These are phyloP conservation scores for Selenicereus undatus DNA, from an alignment of 148 eudicot genomes.

Conservation along the genomic window DNA sequence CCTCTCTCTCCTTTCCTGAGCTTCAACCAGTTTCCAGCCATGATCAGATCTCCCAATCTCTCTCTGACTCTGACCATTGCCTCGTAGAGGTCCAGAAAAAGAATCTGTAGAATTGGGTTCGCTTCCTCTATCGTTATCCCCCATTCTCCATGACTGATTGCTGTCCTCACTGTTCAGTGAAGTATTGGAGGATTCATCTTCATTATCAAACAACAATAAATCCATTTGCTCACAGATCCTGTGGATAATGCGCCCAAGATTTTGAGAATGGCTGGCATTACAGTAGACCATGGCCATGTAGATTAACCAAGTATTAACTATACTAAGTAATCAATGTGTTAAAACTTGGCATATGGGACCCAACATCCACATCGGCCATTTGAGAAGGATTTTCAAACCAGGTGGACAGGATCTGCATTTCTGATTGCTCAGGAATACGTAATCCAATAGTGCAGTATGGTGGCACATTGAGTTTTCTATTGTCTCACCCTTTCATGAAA, in stretches of 20 bases:
- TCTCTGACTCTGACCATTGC: constrained; percentile 21
- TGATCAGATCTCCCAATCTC: constrained; percentile 37
- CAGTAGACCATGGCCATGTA: not conserved
- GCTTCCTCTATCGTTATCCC: constrained; percentile 35
- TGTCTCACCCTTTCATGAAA: not conserved
- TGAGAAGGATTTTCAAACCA: not conserved
- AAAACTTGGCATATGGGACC: not conserved
- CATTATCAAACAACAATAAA: constrained; percentile 71
- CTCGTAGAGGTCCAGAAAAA: constrained; percentile 34
- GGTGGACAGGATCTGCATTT: not conserved
- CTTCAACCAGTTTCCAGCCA: constrained; percentile 53
- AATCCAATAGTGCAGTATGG: not conserved
- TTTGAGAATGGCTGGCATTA: constrained; percentile 55
- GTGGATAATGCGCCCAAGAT: constrained; percentile 56
- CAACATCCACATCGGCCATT: not conserved
- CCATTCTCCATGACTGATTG: constrained; percentile 68
- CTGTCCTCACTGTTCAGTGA: constrained; percentile 87
- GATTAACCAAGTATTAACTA: not conserved
- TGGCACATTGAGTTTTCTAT: not conserved
- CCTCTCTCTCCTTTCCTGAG: constrained; percentile 68
- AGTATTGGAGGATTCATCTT: constrained; percentile 55
- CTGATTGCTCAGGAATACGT: not conserved
- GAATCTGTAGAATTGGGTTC: constrained; percentile 57
- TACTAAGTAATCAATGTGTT: not conserved
- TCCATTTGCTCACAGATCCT: constrained; percentile 67